phyloP scores from a whole-genome alignment of 2,329 filamentous ascomycete species.

The Dactylellina drechsleri region DNA sequence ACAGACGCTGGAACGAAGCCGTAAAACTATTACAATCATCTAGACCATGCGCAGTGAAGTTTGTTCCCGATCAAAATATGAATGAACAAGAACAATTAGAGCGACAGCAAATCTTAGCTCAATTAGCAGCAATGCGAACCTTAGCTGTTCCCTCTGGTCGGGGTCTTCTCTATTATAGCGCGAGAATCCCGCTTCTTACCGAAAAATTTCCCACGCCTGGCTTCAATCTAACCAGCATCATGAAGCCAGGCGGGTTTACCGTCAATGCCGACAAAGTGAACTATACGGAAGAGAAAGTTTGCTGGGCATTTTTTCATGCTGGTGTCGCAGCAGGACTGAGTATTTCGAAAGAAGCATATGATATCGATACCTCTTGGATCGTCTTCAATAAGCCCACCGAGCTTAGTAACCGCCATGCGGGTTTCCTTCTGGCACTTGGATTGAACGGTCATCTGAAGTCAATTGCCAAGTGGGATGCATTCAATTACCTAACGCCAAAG shows the following conservation, averaged over 20 bases:
- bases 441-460: slow-evolving; percentile 94
- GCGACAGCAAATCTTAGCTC: slow-evolving; percentile 88
- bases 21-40: slow-evolving; percentile 85
- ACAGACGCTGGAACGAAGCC: slow-evolving; percentile 87
- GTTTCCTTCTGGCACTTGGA: slow-evolving; percentile 88
- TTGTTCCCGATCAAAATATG: slow-evolving; percentile 78
- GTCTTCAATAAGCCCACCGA: slow-evolving; percentile 96
- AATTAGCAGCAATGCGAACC: slow-evolving; percentile 85
- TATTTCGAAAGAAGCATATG: slow-evolving; percentile 87
- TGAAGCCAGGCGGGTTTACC: slow-evolving; percentile 90
- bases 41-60: slow-evolving; percentile 80
- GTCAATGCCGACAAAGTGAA: slow-evolving; percentile 88
- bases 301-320: slow-evolving; percentile 98
- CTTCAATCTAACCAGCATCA: slow-evolving; percentile 89
- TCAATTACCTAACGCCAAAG: slow-evolving; percentile 98
- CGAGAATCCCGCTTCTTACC: slow-evolving; percentile 86
- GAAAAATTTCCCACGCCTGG: slow-evolving; percentile 90
- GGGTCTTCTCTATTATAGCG: slow-evolving; percentile 86
- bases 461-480: slow-evolving; percentile 96
- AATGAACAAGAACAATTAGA: slow-evolving; percentile 88
- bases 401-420: slow-evolving; percentile 93
- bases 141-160: slow-evolving; percentile 88
- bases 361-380: slow-evolving; percentile 98
- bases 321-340: slow-evolving; percentile 92
- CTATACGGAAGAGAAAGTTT: slow-evolving; percentile 95